Evolutionary conservation across 805 yeast genomes (phyloP).

Genomic region (Candida ortonii): DNA sequence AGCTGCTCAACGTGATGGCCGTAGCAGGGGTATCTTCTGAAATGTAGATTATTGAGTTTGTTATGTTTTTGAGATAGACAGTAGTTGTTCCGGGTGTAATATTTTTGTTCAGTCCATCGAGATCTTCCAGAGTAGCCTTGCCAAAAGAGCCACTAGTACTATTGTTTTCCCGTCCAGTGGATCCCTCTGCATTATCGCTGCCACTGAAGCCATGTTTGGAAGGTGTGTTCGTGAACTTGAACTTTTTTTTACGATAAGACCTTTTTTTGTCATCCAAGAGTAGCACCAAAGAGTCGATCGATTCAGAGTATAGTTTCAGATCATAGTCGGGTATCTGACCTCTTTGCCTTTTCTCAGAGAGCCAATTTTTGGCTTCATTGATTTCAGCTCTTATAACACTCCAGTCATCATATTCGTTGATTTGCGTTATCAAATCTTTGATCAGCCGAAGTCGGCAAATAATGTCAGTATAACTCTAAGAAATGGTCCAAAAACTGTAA

Average conservation of each 20-base stretch:
- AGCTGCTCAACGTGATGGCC: conserved; percentile 22
- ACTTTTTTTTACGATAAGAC: conserved; percentile 15
- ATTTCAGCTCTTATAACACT: conserved; percentile 11
- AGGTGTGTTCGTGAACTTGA: conserved; percentile 24
- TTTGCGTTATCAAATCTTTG: too few relatives aligned
- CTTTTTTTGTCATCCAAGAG: conserved; percentile 21
- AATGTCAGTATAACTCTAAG: neutral
- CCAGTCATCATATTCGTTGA: conserved; percentile 7
- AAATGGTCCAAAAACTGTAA: neutral
- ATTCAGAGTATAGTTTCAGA: conserved; percentile 19
- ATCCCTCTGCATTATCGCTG: neutral
- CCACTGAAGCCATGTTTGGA: neutral
- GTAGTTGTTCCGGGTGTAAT: conserved; percentile 1
- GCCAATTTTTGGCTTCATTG: conserved; percentile 18
- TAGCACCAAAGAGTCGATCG: conserved; percentile 19
- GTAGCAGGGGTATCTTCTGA: conserved; percentile 10
- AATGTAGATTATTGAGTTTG: conserved; percentile 12
- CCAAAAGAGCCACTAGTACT: conserved; percentile 1
- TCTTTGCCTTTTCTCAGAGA: conserved; percentile 10
- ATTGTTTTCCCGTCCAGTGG: neutral
- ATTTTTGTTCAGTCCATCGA: neutral
- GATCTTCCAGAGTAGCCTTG: conserved; percentile 11
- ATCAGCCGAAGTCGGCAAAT: too few relatives aligned
- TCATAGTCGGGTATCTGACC: conserved; percentile 26
- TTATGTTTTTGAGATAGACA: conserved; percentile 12